Base-by-base conservation (phyloP, 2,329 filamentous ascomycete species). In the Thielaviopsis musarum region DNA sequence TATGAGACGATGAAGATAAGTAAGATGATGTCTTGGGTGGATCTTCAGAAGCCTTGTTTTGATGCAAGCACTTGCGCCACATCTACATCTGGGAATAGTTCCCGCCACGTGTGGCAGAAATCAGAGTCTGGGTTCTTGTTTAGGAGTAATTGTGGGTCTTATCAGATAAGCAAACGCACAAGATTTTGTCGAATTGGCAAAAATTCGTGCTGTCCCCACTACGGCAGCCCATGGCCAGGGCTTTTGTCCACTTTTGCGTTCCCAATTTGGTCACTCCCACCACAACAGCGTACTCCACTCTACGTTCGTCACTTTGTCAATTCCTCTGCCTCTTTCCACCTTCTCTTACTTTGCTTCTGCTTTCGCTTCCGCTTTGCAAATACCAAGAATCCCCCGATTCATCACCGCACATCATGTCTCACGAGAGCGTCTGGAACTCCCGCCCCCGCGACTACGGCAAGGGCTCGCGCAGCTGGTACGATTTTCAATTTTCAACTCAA, bases 351-450 rank as follows among this genome's bases (percentile, higher is more conserved):
- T 57, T 56, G 34, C 30, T 53, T 56, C 51, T 55, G 34, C 17
- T 52, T 49, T 63, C 58, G 60, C 41, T 48, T n/a, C 57, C 49
- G 56, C 54, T 61, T 59, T 61, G 60, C 57, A 61, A 58, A 61
- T 59, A 59, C 56, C 57, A 61, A 56, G 58, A 61, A 59, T 38
- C 45, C 57, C 49, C 52, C 60, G 57, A 51, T 61, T 61, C 66
- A 71, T 66, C 64, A 69, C 69, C 71, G 72, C 71, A 72, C 54
- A 80, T 70, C 69, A 82, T 80, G 79, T 80, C 77, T 78, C 80
- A 81, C 90, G 91, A 97, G 82, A 90, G 87, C 73, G 90, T 97
- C 79, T 98, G 91, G 91, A 95, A 94, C 85, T 95, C 90, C 73
- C 91, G 93, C 76, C 93, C 93, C 73, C 87, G 91, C 77, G 89